Percentiles rank a stretch among this genome's conserved stretches.
These are phyloP conservation scores for Penicillium sp. DNA, from an alignment of 2,329 filamentous ascomycete species.

Conservation along the genomic window DNA sequence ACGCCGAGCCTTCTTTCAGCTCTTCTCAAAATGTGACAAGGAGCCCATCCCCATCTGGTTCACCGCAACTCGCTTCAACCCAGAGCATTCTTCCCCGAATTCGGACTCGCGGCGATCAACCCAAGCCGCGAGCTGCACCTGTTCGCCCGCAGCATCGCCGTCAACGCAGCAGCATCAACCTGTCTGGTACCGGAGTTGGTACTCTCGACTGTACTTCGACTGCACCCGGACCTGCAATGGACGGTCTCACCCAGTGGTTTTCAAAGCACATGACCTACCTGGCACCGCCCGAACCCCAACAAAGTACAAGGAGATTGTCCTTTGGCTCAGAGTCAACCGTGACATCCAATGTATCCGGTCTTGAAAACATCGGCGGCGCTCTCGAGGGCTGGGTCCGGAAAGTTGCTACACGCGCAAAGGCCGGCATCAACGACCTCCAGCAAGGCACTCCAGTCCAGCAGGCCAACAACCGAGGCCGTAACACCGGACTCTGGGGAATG, in stretches of 20 bases:
- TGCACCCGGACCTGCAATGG: conserved; percentile 69
- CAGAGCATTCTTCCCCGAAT: conserved; percentile 26
- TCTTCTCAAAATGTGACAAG: conserved; percentile 31
- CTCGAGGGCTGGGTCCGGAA: conserved; percentile 90
- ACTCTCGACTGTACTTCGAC: conserved; percentile 62
- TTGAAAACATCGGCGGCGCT: conserved; percentile 82
- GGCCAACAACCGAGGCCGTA: conserved; percentile 22
- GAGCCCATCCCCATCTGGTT: conserved; percentile 26
- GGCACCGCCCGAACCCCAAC: conserved; percentile 62
- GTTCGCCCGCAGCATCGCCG: conserved; percentile 38
- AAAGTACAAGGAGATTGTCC: conserved; percentile 42
- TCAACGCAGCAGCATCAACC: conserved; percentile 53
- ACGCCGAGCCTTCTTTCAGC: conserved; percentile 51
- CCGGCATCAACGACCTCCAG: conserved; percentile 41
- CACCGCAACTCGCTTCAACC: conserved; percentile 28
- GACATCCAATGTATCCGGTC: conserved; percentile 39
- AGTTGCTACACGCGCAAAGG: conserved; percentile 57
- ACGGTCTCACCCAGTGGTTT: conserved; percentile 80
- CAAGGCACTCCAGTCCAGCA: conserved; percentile 27
- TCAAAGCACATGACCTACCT: conserved; percentile 79
- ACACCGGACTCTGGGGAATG: conserved; percentile 29
- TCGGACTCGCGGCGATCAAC: conserved; percentile 29
- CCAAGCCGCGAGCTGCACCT: conserved; percentile 29
- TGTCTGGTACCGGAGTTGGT: conserved; percentile 84
- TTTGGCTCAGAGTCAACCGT: conserved; percentile 36